Evolutionary conservation across 306 rosid species (phyloP).

Genomic region (Quercus alba): DNA sequence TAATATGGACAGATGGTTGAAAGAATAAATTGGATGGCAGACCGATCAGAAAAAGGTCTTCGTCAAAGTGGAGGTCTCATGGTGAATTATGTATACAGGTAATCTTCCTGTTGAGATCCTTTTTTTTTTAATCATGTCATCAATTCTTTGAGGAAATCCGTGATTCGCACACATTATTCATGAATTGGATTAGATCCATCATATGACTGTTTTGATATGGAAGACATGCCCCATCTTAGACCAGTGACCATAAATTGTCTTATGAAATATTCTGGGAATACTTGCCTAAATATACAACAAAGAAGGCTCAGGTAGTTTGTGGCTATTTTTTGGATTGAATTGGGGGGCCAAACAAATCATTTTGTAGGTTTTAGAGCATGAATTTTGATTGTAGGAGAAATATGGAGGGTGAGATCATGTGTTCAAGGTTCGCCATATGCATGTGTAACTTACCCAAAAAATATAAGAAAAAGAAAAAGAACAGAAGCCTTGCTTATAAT

Average conservation of each 20-base stretch:
- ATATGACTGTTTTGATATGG: neutral
- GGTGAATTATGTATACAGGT: slow-evolving; percentile 97
- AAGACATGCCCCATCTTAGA: neutral
- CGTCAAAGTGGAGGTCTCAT: slow-evolving; percentile 87
- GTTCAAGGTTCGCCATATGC: too few species aligned
- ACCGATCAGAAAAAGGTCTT: slow-evolving; percentile 75
- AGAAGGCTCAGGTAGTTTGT: neutral
- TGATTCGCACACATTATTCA: neutral
- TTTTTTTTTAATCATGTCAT: neutral
- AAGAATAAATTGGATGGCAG: slow-evolving; percentile 92
- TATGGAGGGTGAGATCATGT: too few species aligned
- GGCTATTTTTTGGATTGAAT: neutral
- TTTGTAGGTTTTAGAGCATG: neutral
- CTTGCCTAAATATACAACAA: neutral
- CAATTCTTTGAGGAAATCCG: neutral
- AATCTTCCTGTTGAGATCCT: slow-evolving; percentile 16
- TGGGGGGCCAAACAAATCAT: neutral
- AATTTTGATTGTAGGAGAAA: neutral
- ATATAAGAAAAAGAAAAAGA: too few species aligned
- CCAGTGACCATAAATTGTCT: neutral
- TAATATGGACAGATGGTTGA: slow-evolving; percentile 70
- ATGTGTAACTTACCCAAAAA: too few species aligned
- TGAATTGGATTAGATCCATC: too few species aligned
- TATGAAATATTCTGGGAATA: neutral
- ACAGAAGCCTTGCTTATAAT: neutral